Evolutionary conservation across 805 yeast species (phyloP), one percentile per base, ranked within the genome.

Genomic region (Diddensiella caesifluorescens): DNA sequence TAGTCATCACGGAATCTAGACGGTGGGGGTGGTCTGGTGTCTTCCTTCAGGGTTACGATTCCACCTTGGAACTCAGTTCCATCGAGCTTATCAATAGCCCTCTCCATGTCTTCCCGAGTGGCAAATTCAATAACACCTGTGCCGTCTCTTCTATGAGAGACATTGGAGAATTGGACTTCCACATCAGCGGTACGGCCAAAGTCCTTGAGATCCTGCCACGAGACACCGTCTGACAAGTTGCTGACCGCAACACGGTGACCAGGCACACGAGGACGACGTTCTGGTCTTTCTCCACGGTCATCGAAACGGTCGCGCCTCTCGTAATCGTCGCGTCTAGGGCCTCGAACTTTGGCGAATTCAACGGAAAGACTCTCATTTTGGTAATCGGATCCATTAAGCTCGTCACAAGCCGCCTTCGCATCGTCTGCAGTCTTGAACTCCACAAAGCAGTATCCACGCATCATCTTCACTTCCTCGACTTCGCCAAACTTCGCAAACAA

Each of bases 1-100:
- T 43, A 38, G 38, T 42, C 54, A 5, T 41, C 23, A 12, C 49
- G 41, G 30, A 39, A 35, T 42, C 49, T 31, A 77, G 55, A n/a
- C 67, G 74, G 64, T 61, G 61, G 56, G 13, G 62, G 61, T 15
- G 61, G 61, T 9, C 54, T 47, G 30, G 56, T 74, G 57, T 87
- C 96, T 67, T 79, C 85, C 69, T 80, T 86, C 41, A 88, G 83
- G 37, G 74, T 62, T 41, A 88, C 69, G 38, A 70, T 67, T 40
- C 75, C 61, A 52, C 88, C 95, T 60, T 76, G 75, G 71, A 77
- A 79, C 47, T 80, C 90, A 48, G 77, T 69, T 52, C 81, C 84
- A 62, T 80, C 80, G 55, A 85, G 70, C 60, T 77, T 75, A 46
- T 77, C 75, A 54, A 86, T 65, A 36, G 94, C 88, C 45, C 72